A percentile compares a stretch with the other conserved stretches of the same genome.
These are phyloP conservation scores for Malassezia arunalokei DNA, from an alignment of 1,284 basidiomycete species.

Conservation along the genomic window DNA sequence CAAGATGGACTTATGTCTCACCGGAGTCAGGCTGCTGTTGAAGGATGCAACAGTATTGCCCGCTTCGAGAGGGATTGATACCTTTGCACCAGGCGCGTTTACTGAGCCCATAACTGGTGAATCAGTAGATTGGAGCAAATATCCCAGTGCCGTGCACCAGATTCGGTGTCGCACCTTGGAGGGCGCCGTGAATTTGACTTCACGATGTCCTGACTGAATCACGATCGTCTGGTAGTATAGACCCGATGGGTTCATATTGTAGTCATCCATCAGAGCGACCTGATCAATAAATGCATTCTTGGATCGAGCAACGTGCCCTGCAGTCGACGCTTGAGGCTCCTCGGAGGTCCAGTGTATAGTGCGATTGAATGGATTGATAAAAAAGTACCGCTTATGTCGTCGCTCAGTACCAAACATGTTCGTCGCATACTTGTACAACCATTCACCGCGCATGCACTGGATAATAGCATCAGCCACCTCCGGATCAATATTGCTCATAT, in stretches of 20 bases:
- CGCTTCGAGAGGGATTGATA: slow-evolving; percentile 11
- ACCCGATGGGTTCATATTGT: slow-evolving; percentile 83
- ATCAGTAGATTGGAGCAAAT: slow-evolving; percentile 24
- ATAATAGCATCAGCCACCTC: slow-evolving; percentile 74
- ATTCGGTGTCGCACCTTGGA: slow-evolving; percentile 90
- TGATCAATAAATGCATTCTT: slow-evolving; percentile 97
- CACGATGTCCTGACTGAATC: slow-evolving; percentile 78
- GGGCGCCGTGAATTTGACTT: slow-evolving; percentile 93
- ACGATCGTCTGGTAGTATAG: slow-evolving; percentile 83
- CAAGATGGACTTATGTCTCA: background rate
- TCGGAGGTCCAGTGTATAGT: slow-evolving; percentile 92
- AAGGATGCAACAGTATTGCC: background rate
- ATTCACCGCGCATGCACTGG: slow-evolving; percentile 99
- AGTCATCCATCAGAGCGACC: slow-evolving; percentile 76
- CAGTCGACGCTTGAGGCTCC: slow-evolving; percentile 69
- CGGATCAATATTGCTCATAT: slow-evolving; percentile 33
- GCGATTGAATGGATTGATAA: slow-evolving; percentile 97
- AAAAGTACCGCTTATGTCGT: slow-evolving; percentile 91
- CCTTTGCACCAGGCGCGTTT: background rate
- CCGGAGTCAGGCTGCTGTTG: background rate
- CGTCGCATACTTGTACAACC: slow-evolving; percentile 90
- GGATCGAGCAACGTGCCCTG: slow-evolving; percentile 76
- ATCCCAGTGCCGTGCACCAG: slow-evolving; percentile 59
- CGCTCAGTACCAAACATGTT: slow-evolving; percentile 80
- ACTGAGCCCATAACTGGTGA: background rate